These are phyloP conservation scores for Phyllachora maydis DNA, from an alignment of 2,329 filamentous ascomycete genomes.

Conservation along the genomic window DNA sequence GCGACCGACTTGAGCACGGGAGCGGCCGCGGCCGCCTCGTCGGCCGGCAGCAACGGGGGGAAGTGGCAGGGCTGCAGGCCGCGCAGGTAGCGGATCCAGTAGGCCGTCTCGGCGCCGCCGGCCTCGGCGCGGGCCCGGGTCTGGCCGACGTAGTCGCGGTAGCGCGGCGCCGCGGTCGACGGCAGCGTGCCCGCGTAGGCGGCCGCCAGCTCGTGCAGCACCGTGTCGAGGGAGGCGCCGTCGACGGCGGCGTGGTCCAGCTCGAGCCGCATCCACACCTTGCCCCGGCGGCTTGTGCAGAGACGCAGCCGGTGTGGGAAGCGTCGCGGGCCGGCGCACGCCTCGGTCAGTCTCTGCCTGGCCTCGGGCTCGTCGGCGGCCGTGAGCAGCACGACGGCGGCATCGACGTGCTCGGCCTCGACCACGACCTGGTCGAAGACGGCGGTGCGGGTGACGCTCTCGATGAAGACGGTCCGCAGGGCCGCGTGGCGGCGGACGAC, in stretches of 20 bases:
- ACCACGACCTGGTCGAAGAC: slow-evolving; percentile 7
- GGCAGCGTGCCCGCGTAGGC: slow-evolving; percentile 5
- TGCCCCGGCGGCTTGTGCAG: slow-evolving; percentile 3
- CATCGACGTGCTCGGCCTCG: slow-evolving; percentile 3
- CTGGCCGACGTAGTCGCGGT: slow-evolving; percentile 6
- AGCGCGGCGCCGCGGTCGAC: slow-evolving; percentile 4
- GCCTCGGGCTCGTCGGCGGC: slow-evolving; percentile 3
- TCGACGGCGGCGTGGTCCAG: slow-evolving; percentile 8
- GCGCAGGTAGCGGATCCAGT: slow-evolving; percentile 6
- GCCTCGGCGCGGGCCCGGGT: slow-evolving; percentile 3
- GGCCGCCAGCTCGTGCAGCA: slow-evolving; percentile 6
- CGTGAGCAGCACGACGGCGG: slow-evolving; percentile 2
- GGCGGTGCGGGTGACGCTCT: slow-evolving; percentile 5
- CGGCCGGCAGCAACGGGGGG: slow-evolving; percentile 6
- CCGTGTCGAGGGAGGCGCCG: slow-evolving; percentile 7
- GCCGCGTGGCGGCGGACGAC: slow-evolving; percentile 6
- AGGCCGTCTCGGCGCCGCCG: slow-evolving; percentile 2
- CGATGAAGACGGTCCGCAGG: slow-evolving; percentile 7
- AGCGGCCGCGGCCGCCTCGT: slow-evolving; percentile 1
- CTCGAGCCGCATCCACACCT: slow-evolving; percentile 5
- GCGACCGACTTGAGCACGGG: slow-evolving; percentile 1
- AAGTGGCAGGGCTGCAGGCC: slow-evolving; percentile 6
- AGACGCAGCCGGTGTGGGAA: slow-evolving; percentile 6
- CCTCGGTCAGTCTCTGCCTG: slow-evolving; percentile 2
- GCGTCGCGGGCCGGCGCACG: slow-evolving; percentile 1